These are phyloP conservation scores for Mucor velutinosus DNA, from an alignment of 371 early-diverging fungal species.

Conservation along the genomic window DNA sequence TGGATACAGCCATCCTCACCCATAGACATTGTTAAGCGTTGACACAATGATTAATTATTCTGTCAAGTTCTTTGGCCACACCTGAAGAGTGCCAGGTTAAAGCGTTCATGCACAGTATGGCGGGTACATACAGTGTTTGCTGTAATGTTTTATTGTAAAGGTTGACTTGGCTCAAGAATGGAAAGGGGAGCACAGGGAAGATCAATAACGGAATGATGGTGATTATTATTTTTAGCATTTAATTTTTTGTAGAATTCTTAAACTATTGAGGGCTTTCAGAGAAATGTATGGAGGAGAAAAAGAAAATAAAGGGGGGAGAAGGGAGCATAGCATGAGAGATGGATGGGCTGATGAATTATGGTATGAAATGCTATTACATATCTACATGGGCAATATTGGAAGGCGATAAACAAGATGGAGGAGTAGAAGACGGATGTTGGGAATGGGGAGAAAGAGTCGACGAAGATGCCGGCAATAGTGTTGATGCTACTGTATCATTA, in stretches of 20 bases:
- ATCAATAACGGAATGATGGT: not conserved
- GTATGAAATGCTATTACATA: not conserved
- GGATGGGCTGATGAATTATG: not conserved
- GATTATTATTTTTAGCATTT: not conserved
- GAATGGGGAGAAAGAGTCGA: not conserved
- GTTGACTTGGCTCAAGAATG: too few species aligned
- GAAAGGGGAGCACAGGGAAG: too few species aligned
- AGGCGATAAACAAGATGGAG: not conserved
- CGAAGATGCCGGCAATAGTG: too few species aligned
- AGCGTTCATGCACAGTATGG: too few species aligned
- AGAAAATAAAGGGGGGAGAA: not conserved
- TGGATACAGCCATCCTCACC: too few species aligned
- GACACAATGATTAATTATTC: too few species aligned
- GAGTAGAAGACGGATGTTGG: not conserved
- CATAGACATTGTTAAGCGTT: too few species aligned
- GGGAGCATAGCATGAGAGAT: not conserved
- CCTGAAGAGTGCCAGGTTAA: too few species aligned
- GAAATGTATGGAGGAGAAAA: not conserved
- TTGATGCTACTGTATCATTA: not conserved
- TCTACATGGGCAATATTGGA: not conserved
- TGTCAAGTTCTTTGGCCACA: too few species aligned
- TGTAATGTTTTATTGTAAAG: too few species aligned
- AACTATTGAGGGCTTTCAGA: not conserved
- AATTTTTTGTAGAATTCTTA: not conserved
- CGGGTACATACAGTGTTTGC: too few species aligned